Conservation (phyloP, 148 eudicot species). For the Cornus controversa region DNA sequence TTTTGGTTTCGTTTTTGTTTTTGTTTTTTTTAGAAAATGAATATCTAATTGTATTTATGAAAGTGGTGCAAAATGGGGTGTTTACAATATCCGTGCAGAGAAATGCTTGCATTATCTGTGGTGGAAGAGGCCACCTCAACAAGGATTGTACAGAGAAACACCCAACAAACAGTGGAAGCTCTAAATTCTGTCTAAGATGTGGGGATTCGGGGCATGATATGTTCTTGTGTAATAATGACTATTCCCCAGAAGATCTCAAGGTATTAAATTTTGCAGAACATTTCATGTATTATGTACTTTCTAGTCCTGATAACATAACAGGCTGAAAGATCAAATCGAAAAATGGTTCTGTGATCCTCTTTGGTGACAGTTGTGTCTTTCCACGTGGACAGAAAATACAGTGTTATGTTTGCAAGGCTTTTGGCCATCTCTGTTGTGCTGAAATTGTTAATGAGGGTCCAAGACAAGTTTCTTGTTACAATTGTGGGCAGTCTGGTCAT, state of each 20-base stretch:
- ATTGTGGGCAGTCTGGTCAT: conserved; percentile 34
- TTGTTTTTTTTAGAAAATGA: no score
- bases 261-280: conserved; percentile 13
- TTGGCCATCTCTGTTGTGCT: conserved; percentile 46
- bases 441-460: conserved; percentile 15
- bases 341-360: neutral
- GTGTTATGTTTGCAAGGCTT: conserved; percentile 46
- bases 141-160: conserved; percentile 32
- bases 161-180: conserved; percentile 9
- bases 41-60: no score
- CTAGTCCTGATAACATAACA: neutral
- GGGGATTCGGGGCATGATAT: conserved; percentile 46
- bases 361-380: neutral
- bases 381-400: conserved; percentile 30
- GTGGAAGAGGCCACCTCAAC: conserved; percentile 37
- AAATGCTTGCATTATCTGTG: conserved; percentile 33
- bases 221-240: conserved; percentile 33
- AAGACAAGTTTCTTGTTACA: conserved; percentile 29
- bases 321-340: neutral
- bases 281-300: neutral
- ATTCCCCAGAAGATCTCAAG: conserved; percentile 46
- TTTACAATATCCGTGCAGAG: conserved; percentile 20
- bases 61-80: neutral
- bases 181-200: conserved; percentile 37
- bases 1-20: no score